Conservation (phyloP, 2,329 filamentous ascomycete genomes). For the Hypoxylon sp. region DNA sequence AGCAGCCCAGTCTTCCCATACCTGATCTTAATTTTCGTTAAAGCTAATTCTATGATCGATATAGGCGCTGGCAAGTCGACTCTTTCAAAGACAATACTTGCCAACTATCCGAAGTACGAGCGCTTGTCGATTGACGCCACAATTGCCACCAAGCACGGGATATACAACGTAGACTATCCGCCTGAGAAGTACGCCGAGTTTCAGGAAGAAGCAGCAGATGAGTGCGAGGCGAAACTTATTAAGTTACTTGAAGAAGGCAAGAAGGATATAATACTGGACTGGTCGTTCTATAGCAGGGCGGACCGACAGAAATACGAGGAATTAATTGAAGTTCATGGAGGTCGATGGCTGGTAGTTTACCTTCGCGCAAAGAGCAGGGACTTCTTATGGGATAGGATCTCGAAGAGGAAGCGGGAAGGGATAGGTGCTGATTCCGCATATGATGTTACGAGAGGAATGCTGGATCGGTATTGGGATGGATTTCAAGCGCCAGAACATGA, state of each 20-base stretch:
- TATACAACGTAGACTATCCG: constrained; percentile 49
- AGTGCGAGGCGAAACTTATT: constrained; percentile 21
- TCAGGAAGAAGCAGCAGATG: constrained; percentile 42
- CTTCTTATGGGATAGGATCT: constrained; percentile 51
- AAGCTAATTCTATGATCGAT: background rate
- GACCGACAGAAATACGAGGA: constrained; percentile 51
- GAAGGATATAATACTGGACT: constrained; percentile 50
- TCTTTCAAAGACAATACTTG: constrained; percentile 42
- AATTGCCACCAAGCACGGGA: constrained; percentile 45
- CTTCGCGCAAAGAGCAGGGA: constrained; percentile 47
- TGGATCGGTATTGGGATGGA: constrained; percentile 44
- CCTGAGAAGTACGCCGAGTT: constrained; percentile 40
- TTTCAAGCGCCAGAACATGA: constrained; percentile 43
- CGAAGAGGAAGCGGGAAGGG: constrained; percentile 42
- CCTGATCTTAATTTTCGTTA: background rate
- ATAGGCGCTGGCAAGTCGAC: background rate
- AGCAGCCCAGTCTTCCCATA: too few relatives aligned
- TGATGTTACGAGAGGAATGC: constrained; percentile 40
- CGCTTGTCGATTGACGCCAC: constrained; percentile 48
- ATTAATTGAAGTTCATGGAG: constrained; percentile 45
- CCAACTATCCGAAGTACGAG: constrained; percentile 42
- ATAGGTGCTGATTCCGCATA: constrained; percentile 50
- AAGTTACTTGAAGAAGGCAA: constrained; percentile 31
- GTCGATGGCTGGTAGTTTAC: constrained; percentile 51
- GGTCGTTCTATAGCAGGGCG: constrained; percentile 50